Evolutionary conservation across 441 rosid species (phyloP), one percentile per base, ranked within the genome.

Genomic region (Brassica balearica): DNA sequence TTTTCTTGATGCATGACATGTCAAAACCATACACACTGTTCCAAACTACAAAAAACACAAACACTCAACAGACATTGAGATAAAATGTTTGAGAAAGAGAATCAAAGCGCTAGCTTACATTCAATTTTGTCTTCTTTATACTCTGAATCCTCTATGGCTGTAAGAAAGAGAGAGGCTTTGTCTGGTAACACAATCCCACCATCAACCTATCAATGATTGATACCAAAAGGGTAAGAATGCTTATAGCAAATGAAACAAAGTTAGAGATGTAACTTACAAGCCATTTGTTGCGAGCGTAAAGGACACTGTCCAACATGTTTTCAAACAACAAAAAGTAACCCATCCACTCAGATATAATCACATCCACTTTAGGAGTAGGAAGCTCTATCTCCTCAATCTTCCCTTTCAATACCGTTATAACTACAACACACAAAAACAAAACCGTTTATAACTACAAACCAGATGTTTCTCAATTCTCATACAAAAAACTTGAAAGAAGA

Each of bases 261-360:
- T 46, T 53, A 55, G 17, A 71, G 14, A 20, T 15, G 77, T 36
- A 53, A 89, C 99, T 90, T 83, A 96, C 98, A 80, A 96, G 98
- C 99, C 99, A 96, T 84, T 96, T 94, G 81, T 96, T 87, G 48
- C 98, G 98, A 10, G 99, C 97, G 79, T 92, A 96, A 60, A 96
- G 81, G 79, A 94, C 97, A 10, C 98, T 91, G 72, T 94, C 84
- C 75, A 96, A 77, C 99, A 96, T 96, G 73, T 96, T 96, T 84
- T 96, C 99, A 65, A 88, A 96, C 85, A 96, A 81, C 77, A 96
- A 80, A 83, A 96, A 96, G 84, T 96, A 96, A 36, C 98, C 99
- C 99, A 94, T 96, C 98, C 99, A 94, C 85, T 96, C 98, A 17
- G 98, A 96, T 75, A 96, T 90, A 62, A 96, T 96, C 73, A 96